phyloP scores from a whole-genome alignment of 257 asterid genomes.

The Salvia hispanica region DNA sequence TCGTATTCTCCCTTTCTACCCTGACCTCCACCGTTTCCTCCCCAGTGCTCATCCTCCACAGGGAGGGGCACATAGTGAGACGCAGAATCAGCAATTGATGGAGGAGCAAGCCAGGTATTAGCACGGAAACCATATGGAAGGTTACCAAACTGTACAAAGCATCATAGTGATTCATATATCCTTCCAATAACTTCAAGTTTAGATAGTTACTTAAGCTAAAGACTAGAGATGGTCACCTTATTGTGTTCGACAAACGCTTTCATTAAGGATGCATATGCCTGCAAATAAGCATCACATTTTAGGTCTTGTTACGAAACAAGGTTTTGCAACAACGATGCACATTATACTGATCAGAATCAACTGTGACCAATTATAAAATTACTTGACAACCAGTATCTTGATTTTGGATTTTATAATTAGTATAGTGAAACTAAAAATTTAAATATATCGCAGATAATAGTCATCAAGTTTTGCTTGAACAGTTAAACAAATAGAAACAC shows the following conservation, averaged over 20 bases:
- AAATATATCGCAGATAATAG: background rate
- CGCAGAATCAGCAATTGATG: conserved; percentile 59
- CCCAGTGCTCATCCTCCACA: conserved; percentile 87
- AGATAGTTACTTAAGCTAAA: conserved; percentile 33
- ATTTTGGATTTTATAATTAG: conserved; percentile 4
- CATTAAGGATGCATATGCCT: conserved; percentile 91
- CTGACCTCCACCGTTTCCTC: conserved; percentile 96
- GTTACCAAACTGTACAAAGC: conserved; percentile 84
- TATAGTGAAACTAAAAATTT: background rate
- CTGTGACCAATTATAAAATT: conserved; percentile 20
- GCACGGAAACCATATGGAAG: conserved; percentile 98
- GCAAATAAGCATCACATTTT: conserved; percentile 43
- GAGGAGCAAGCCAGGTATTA: conserved; percentile 94
- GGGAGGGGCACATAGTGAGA: conserved; percentile 64
- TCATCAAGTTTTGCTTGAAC: conserved; percentile 6
- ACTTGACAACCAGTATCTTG: background rate
- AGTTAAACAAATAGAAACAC: conserved; percentile 14
- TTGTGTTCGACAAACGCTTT: conserved; percentile 87
- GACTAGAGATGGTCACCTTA: conserved; percentile 57
- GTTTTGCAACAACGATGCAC: background rate
- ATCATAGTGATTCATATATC: conserved; percentile 37
- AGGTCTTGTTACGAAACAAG: conserved; percentile 5
- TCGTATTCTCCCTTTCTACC: conserved; percentile 79
- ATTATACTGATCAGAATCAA: background rate
- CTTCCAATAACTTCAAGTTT: conserved; percentile 27